Conservation (phyloP, 176 grass and related monocot species). For the Triticum turgidum region DNA sequence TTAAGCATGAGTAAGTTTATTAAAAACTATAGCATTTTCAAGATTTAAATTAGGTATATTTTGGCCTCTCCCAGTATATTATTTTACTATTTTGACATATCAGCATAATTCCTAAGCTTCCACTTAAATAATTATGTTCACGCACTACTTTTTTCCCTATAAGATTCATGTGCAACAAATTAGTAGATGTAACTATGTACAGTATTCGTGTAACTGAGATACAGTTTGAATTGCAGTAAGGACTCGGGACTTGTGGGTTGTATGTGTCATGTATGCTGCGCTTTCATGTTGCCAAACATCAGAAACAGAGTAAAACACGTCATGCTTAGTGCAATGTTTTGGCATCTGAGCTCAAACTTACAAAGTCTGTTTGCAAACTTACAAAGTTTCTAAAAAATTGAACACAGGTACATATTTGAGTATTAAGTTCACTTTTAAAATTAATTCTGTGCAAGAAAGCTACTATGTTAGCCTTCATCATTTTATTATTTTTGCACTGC, state of each 20-base stretch:
- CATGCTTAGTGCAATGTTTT: background rate
- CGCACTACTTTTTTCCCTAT: background rate
- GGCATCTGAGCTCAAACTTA: background rate
- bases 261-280: background rate
- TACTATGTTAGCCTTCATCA: constrained; percentile 4
- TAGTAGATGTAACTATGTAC: background rate
- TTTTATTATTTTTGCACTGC: background rate
- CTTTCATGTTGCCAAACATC: background rate
- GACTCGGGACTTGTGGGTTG: background rate
- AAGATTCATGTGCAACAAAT: background rate
- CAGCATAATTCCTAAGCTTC: background rate
- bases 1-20: background rate
- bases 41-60: background rate
- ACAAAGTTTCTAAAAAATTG: background rate
- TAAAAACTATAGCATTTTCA: background rate
- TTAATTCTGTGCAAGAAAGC: background rate
- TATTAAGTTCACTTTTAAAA: background rate
- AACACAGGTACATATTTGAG: background rate
- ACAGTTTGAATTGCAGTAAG: background rate
- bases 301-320: background rate
- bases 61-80: background rate
- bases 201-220: background rate
- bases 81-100: background rate
- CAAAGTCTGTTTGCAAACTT: background rate
- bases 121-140: background rate